These are phyloP conservation scores for Colletotrichum simmondsii DNA, from an alignment of 2,329 filamentous ascomycete species.

Conservation along the genomic window DNA sequence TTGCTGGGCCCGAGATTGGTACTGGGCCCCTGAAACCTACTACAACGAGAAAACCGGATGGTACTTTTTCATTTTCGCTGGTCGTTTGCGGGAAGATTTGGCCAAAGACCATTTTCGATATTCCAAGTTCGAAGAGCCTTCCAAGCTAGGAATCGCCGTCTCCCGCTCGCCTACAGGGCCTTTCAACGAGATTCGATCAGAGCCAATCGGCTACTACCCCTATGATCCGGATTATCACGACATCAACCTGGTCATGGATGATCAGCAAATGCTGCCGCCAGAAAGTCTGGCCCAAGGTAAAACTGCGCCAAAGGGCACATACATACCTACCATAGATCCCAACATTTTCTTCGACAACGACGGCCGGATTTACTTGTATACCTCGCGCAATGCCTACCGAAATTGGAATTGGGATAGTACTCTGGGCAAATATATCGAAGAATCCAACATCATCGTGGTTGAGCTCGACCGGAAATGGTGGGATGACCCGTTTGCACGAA, in stretches of 20 bases:
- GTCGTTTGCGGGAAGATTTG: conserved; percentile 44
- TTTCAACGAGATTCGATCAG: conserved; percentile 44
- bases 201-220: conserved; percentile 47
- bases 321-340: conserved; percentile 43
- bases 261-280: conserved; percentile 46
- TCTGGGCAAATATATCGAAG: conserved; percentile 48
- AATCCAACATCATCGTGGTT: conserved; percentile 50
- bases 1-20: conserved; percentile 49
- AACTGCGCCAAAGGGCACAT: conserved; percentile 46
- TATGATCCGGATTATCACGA: conserved; percentile 49
- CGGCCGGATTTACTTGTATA: conserved; percentile 39
- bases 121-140: conserved; percentile 47
- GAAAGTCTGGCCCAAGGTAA: conserved; percentile 40
- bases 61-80: conserved; percentile 51
- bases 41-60: conserved; percentile 48
- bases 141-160: conserved; percentile 48
- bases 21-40: conserved; percentile 50
- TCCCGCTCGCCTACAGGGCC: conserved; percentile 47
- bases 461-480: conserved; percentile 48
- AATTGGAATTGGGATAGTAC: conserved; percentile 49
- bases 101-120: conserved; percentile 47
- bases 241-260: conserved; percentile 50
- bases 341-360: conserved; percentile 37
- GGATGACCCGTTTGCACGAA: conserved; percentile 46
- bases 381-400: conserved; percentile 48